Base-by-base conservation (phyloP, 164 flowering plant species). In the Vitis labrusca region DNA sequence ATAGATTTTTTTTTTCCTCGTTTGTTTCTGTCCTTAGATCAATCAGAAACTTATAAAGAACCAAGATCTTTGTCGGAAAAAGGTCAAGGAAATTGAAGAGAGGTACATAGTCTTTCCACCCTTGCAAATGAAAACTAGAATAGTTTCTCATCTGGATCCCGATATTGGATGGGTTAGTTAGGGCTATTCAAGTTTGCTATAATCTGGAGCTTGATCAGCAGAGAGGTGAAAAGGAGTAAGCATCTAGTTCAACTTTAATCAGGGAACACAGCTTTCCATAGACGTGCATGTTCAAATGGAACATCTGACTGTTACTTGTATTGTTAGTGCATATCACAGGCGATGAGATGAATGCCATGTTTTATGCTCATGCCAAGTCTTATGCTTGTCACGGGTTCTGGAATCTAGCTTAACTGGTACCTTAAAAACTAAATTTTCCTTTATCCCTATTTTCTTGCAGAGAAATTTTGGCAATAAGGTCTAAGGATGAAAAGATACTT, bases 41-140 rank as follows among this genome's bases (percentile, higher is more conserved):
- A 91, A 95, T 80, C 76, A 83, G 61, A 80, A 72, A 47, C 94
- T 95, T 71, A 76, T 84, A 63, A 89, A 84, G 78, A 77, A 83
- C 59, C 99, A 95, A 81, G 90, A 91, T 50, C 16, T 72, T 29
- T 79, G 71, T 81, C 79, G 83, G 72, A 75, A 73, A 32, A 79
- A 73, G 66, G 78, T 72, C 37, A 84, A 84, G 79, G 96, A 91
- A 84, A 76, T 83, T 63, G 92, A 88, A 74, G 91, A 89, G 65
- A 91, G 98, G 91, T 89, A 74, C 37, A 19, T 12, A 32, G 8
- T 65, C 55, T 65, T 52, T 29, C 75, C 74, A 72, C 9, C 13
- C 59, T 30, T 44, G 51, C 44, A 3, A 6, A 37, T 71, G 62
- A 9, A 63, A 27, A 13, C 10, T 4, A n/a, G 3, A 11, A 15